Conservation (phyloP, 179 eudicot genomes). For the Silene vulgaris region DNA sequence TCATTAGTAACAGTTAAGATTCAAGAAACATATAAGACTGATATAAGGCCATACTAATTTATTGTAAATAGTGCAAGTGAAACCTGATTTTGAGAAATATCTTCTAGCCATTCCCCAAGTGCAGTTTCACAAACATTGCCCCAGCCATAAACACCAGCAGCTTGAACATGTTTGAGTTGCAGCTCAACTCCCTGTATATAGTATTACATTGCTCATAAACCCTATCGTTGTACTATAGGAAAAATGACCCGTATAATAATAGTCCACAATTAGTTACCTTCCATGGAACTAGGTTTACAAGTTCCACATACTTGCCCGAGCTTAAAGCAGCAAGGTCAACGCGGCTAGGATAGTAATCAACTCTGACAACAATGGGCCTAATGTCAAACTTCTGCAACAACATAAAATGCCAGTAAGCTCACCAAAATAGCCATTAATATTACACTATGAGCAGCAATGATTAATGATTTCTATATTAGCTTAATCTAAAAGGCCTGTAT, state of each 20-base stretch:
- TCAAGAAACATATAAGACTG: conserved; percentile 8
- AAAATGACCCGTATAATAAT: not conserved
- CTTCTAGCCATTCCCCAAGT: conserved; percentile 91
- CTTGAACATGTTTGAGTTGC: conserved; percentile 78
- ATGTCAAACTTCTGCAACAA: conserved; percentile 79
- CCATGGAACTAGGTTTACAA: conserved; percentile 90
- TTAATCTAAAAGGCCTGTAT: no score
- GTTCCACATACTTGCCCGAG: conserved; percentile 91
- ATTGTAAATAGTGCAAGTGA: conserved; percentile 9
- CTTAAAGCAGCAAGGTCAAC: conserved; percentile 84
- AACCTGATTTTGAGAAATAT: conserved; percentile 96
- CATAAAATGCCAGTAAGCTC: conserved; percentile 12
- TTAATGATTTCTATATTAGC: no score
- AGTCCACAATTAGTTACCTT: conserved; percentile 49
- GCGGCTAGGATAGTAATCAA: conserved; percentile 76
- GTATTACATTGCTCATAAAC: conserved; percentile 12
- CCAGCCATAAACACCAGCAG: conserved; percentile 93
- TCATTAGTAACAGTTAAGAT: conserved; percentile 10
- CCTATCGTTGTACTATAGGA: no score
- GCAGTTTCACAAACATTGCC: conserved; percentile 62
- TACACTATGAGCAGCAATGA: not conserved
- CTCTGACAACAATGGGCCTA: conserved; percentile 61
- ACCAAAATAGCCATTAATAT: not conserved
- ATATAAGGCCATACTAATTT: conserved; percentile 14
- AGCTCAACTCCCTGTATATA: conserved; percentile 77